Evolutionary conservation across 2,329 filamentous ascomycete genomes (phyloP).

Genomic region (Monilinia aucupariae): DNA sequence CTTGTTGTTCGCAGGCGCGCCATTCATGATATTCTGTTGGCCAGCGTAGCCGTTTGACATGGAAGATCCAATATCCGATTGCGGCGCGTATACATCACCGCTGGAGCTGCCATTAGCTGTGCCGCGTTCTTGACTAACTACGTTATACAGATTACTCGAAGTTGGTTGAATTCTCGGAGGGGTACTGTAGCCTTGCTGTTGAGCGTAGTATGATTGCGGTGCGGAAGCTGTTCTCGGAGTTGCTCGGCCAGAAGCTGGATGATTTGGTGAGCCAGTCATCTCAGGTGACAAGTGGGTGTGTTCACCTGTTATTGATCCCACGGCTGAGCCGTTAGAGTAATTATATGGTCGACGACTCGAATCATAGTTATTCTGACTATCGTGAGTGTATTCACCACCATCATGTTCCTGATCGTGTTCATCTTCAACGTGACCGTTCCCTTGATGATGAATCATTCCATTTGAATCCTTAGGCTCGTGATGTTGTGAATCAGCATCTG

Average conservation of each 20-base stretch:
- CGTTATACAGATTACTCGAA: constrained; percentile 80
- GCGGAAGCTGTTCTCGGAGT: constrained; percentile 75
- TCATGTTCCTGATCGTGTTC: constrained; percentile 71
- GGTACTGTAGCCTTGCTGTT: constrained; percentile 62
- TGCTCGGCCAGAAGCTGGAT: constrained; percentile 77
- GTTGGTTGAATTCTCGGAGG: constrained; percentile 66
- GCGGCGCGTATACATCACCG: constrained; percentile 65
- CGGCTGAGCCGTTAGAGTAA: constrained; percentile 62
- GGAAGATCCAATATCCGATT: constrained; percentile 52
- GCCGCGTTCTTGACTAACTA: constrained; percentile 75
- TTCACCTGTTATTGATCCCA: constrained; percentile 63
- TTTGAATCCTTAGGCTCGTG: constrained; percentile 61
- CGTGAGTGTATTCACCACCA: constrained; percentile 78
- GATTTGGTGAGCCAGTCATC: constrained; percentile 73
- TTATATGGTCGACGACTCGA: constrained; percentile 68
- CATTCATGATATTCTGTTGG: constrained; percentile 61
- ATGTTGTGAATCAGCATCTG: constrained; percentile 53
- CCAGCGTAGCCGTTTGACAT: constrained; percentile 60
- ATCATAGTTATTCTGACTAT: constrained; percentile 66
- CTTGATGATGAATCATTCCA: constrained; percentile 56
- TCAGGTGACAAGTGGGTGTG: constrained; percentile 74
- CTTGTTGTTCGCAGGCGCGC: constrained; percentile 42
- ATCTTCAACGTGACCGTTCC: constrained; percentile 57
- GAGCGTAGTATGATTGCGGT: constrained; percentile 67
- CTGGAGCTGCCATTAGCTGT: constrained; percentile 59